A percentile compares a stretch with the other conserved stretches of the same genome.
Conservation (phyloP, 2,329 filamentous ascomycete species). For the Monosporascus sp. region DNA sequence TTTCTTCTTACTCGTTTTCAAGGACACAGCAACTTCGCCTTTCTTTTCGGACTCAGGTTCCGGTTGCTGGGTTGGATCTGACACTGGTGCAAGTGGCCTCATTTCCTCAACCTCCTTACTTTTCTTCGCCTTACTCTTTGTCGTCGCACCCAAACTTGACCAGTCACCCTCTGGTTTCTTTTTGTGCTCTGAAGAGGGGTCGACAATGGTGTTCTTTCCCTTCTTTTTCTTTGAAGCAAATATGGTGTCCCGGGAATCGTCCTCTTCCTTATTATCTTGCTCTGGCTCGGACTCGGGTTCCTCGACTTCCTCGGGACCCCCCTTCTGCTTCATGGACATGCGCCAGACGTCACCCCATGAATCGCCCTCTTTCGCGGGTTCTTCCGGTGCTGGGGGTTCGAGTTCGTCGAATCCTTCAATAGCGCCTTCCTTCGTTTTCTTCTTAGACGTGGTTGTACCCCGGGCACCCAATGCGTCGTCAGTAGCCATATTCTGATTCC, state of each 20-base stretch:
- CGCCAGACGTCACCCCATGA: conserved; percentile 15
- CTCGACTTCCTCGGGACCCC: conserved; percentile 14
- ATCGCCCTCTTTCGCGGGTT: conserved; percentile 6
- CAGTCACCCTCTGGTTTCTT: conserved; percentile 11
- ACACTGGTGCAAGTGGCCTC: conserved; percentile 13
- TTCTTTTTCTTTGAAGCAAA: conserved; percentile 15
- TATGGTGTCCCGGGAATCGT: neutral
- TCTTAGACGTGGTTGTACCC: conserved; percentile 38
- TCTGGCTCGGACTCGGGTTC: conserved; percentile 9
- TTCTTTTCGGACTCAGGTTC: conserved; percentile 30
- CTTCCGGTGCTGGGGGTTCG: conserved; percentile 7
- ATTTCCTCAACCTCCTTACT: conserved; percentile 17
- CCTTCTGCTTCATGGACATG: conserved; percentile 23
- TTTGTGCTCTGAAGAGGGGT: conserved; percentile 1
- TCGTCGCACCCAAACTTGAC: conserved; percentile 21
- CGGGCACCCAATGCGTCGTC: conserved; percentile 29
- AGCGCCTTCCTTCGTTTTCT: conserved; percentile 28
- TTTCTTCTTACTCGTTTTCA: conserved; percentile 12
- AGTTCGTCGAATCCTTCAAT: conserved; percentile 13
- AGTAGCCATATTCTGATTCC: conserved; percentile 18
- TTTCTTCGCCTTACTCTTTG: conserved; percentile 28
- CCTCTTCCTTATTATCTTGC: conserved; percentile 11
- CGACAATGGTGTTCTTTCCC: conserved; percentile 5
- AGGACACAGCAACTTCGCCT: conserved; percentile 25
- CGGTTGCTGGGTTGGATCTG: conserved; percentile 28